Evolutionary conservation across 2,329 filamentous ascomycete genomes (phyloP), one percentile per base, ranked within the genome.

Genomic region (Colletotrichum plurivorum): DNA sequence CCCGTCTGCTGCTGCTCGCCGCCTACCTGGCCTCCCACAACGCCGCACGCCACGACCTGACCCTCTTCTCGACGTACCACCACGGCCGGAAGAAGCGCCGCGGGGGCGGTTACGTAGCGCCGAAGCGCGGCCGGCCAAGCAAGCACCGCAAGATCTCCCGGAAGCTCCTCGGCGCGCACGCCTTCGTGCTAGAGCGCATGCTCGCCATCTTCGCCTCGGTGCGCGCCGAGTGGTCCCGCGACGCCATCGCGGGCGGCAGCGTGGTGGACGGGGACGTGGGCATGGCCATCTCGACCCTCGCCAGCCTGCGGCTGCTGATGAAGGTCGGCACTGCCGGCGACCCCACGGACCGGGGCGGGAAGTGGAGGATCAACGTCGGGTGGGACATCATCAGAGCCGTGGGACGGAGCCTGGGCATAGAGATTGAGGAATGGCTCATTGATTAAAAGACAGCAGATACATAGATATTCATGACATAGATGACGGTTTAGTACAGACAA

Each of bases 11-110:
- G 31, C 87, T 96, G 12, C 85, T 94, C 27, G 89, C 93, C 43
- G 91, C 93, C 4, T 96, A 96, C 80, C 88, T 96, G 3, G 92
- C 93, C 59, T 94, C 92, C 1, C 93, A 94, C 84, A 96, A 95
- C 77, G 88, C 92, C 15, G 82, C 92, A 1, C 87, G 89, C n/a
- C 89, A 93, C 75, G 93, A 96, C 78, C 82, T 89, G 5, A 85
- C 89, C 1, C 89, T 94, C 75, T 96, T 96, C 83, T 94, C 92
- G 73, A 94, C 93, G 13, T 87, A 89, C 75, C 87, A 90, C 65
- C 79, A 89, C 78, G 84, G 85, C 73, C 78, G 83, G 55, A 81
- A 84, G 71, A 82, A 85, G 59, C 80, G 85, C 1, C 82, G 86
- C 15, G 85, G 87, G 58, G 87, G 87, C 25, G 81, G 81, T 13